Evolutionary conservation across 2,329 filamentous ascomycete genomes (phyloP), one percentile per base, ranked within the genome.

Genomic region (Calonectria fujianensis): DNA sequence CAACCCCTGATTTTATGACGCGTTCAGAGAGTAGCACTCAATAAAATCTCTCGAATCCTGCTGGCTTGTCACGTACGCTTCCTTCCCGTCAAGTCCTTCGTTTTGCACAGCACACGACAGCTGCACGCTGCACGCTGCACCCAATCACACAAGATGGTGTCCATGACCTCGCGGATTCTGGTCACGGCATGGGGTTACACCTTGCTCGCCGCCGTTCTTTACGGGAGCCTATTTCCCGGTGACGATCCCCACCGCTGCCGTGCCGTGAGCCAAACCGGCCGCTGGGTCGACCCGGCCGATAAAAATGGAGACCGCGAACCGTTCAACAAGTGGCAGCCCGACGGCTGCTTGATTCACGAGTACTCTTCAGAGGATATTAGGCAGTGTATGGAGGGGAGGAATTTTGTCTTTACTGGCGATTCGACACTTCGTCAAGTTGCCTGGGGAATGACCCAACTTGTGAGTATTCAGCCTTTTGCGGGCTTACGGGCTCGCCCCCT

Each of bases 331-430:
- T 93, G 91, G 91, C 89, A 92, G 74, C 89, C 91, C 5, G 86
- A 86, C 27, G 89, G 89, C 37, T 93, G 92, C 83, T 87, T 90
- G 69, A 86, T 92, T 81, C 88, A 90, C 75, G 84, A 88, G 70
- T 92, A 93, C 83, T 85, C 86, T 16, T 80, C 82, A 6, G 81
- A 85, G 24, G 89, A 91, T 52, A 86, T 92, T 61, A 81, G 84
- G 27, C 82, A 84, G 67, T 93, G 92, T 79, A 85, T 92, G 20
- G 83, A 83, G 8, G 84, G 85, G 14, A 87, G 87, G 29, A 87
- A 86, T 54, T 79, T 93, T 18, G 85, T 91, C 11, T 90, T 93
- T 78, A 85, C 88, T 50, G 91, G 92, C 45, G 91, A 93, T 82
- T 89, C 89, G 2, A 90, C 88, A 1, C 87, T 89, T 7, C 88